Base-by-base conservation (phyloP, 257 asterid species). In the Jaltomata sinuosa region DNA sequence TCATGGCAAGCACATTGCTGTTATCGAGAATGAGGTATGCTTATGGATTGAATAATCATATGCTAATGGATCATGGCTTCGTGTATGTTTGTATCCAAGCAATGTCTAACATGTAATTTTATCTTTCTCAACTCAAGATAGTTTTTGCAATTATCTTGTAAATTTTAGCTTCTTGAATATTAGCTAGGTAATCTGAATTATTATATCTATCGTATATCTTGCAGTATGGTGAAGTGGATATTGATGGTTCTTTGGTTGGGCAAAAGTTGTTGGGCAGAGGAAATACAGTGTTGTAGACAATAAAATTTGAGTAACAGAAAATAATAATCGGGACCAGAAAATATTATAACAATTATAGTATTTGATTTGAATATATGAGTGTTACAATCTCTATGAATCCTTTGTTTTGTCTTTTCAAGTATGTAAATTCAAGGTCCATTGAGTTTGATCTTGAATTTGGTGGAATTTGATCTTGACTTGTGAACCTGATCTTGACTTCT, bases 241-340 rank as follows among this genome's bases (percentile, higher is more conserved):
- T 96, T 22, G 99, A 96, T 93, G 99, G 99, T 74, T 94, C 98
- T 52, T 89, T 96, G 55, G 99, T 96, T 84, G 98, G 97, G 97
- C 95, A 21, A 94, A 96, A 88, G 80, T 97, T 82, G 91, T 90
- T 81, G 98, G 98, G 61, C n/a, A n/a, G n/a, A n/a, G n/a, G n/a
- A n/a, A n/a, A n/a, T n/a, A n/a, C n/a, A n/a, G n/a, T n/a, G n/a
- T n/a, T n/a, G n/a, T n/a, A n/a, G n/a, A n/a, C n/a, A n/a, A n/a
- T n/a, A n/a, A n/a, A n/a, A n/a, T n/a, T n/a, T n/a, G n/a, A n/a
- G n/a, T n/a, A n/a, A n/a, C n/a, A n/a, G n/a, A n/a, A n/a, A n/a
- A n/a, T n/a, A n/a, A n/a, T n/a, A n/a, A n/a, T n/a, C n/a, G n/a
- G n/a, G n/a, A n/a, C n/a, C n/a, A n/a, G n/a, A n/a, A n/a, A n/a